Base-by-base conservation (phyloP, 2,329 filamentous ascomycete genomes). In the Fusarium sarcochroum region DNA sequence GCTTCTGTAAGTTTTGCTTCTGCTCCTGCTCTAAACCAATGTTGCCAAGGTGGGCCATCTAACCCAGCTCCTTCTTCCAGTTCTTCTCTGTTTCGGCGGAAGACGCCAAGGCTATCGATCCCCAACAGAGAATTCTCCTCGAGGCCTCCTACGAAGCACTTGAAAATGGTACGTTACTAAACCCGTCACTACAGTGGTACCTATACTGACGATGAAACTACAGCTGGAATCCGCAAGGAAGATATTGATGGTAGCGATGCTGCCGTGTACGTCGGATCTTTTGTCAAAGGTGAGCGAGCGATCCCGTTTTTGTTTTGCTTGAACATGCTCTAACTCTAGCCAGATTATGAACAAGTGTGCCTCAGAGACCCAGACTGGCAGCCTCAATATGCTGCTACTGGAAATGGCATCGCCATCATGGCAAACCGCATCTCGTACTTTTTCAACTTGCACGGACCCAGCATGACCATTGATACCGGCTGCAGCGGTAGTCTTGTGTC, bases 391-490 rank as follows among this genome's bases (percentile, higher is more conserved):
- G 82, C 84, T 40, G 84, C 85, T 8, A 87, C 84, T 0, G 86
- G 86, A 9, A 85, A 83, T 18, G 84, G 83, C 6, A 82, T 83
- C 45, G 83, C 85, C 58, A 84, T 87, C 54, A 80, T 87, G 75
- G 80, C 85, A 5, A 89, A 88, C 69, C 81, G 86, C 1, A 80
- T 89, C 14, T 87, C 85, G 0, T 85, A 88, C 70, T 83, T 80
- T 59, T 87, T 86, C 73, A 82, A 89, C 66, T 76, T 89, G 17
- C 79, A 81, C 14, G 87, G 87, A 0, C 85, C 86, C 3, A 87
- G 85, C 68, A 81, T 88, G 74, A 88, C 85, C 0, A 76, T 89
- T 15, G 87, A 89, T 52, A 89, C 87, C 1, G 87, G 85, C 20
- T 90, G 87, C 74, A 88, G 86, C 23, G 83, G 83, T 13, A 85